Evolutionary conservation across 2,329 filamentous ascomycete species (phyloP).

Genomic region (Alternaria triticimaculans): DNA sequence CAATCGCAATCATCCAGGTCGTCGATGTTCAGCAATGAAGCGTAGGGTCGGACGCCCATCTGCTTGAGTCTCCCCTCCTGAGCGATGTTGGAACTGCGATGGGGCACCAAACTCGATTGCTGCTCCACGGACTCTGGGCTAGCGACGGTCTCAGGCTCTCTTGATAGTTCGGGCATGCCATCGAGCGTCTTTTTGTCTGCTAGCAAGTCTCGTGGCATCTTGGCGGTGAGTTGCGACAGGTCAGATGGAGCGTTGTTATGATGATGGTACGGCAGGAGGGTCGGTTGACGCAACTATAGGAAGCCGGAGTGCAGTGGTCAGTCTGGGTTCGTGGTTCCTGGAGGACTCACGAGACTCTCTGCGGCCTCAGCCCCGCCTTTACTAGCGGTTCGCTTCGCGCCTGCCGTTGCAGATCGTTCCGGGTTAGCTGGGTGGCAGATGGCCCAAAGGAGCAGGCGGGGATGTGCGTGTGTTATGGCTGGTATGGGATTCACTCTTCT

Average conservation of each 20-base stretch:
- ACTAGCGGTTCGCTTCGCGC: conserved; percentile 15
- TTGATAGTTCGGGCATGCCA: conserved; percentile 48
- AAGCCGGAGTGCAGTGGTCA: conserved; percentile 14
- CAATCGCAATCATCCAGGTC: conserved; percentile 68
- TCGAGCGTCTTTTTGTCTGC: conserved; percentile 46
- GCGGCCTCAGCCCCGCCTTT: conserved; percentile 14
- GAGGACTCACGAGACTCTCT: conserved; percentile 22
- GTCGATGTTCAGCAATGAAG: conserved; percentile 72
- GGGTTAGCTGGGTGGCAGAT: not conserved
- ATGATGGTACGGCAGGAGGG: not conserved
- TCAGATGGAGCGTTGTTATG: not conserved
- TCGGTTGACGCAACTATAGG: conserved; percentile 9
- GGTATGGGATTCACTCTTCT: not conserved
- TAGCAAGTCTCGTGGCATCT: conserved; percentile 54
- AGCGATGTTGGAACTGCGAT: conserved; percentile 31
- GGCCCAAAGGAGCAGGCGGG: not conserved
- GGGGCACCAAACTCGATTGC: conserved; percentile 24
- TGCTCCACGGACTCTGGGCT: conserved; percentile 21
- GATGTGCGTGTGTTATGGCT: not conserved
- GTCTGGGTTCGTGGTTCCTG: conserved; percentile 27
- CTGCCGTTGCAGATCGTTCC: conserved; percentile 10
- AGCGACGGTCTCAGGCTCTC: conserved; percentile 34
- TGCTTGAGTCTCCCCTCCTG: conserved; percentile 39
- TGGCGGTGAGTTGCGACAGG: conserved; percentile 15
- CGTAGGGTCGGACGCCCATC: conserved; percentile 71